Conservation (phyloP, 129 eudicot species). For the Cynara cardunculus region DNA sequence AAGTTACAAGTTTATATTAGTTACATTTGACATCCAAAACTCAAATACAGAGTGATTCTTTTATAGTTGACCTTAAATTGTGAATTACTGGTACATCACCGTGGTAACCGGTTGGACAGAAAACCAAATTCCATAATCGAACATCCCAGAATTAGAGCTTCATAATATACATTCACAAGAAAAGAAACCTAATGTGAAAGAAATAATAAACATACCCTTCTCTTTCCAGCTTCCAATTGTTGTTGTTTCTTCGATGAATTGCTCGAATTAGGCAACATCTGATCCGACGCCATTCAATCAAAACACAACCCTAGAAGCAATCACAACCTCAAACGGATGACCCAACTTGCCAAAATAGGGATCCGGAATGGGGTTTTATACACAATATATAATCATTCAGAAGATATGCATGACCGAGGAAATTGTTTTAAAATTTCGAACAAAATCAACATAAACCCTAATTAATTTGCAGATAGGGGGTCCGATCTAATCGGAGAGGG, state of each 20-base stretch:
- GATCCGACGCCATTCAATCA: constrained; percentile 76
- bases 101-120: background rate
- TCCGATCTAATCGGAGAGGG: constrained; percentile 68
- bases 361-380: constrained; percentile 6
- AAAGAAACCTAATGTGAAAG: background rate
- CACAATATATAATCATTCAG: constrained; percentile 3
- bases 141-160: constrained; percentile 5
- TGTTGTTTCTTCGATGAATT: constrained; percentile 53
- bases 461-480: constrained; percentile 27
- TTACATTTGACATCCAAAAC: background rate
- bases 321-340: background rate
- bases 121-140: background rate
- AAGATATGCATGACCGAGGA: background rate
- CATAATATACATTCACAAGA: background rate
- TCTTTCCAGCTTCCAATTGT: constrained; percentile 86
- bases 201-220: constrained; percentile 40
- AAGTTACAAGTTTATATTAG: background rate
- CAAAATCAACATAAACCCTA: constrained; percentile 39
- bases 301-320: constrained; percentile 13
- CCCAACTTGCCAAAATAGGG: constrained; percentile 1
- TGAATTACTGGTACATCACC: background rate
- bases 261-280: constrained; percentile 46
- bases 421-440: background rate
- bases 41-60: background rate
- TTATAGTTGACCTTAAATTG: constrained; percentile 1